Evolutionary conservation across 73 alveolate species (phyloP).

Genomic region (Paraurostyla sp.): DNA sequence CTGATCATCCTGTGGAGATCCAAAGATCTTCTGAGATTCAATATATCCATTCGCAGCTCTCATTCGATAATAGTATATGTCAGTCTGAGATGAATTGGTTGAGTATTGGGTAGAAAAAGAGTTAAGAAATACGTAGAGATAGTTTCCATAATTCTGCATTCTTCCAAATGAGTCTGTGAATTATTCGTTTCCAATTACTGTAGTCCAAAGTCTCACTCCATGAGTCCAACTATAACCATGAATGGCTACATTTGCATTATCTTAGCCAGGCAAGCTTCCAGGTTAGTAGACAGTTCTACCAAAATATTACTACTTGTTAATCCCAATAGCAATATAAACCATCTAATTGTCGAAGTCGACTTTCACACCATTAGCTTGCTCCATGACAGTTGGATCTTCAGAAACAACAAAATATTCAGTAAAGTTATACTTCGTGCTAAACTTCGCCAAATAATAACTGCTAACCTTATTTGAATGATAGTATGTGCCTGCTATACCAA

Average conservation of each 20-base stretch:
- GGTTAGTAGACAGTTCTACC: conserved; percentile 59
- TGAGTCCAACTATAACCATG: conserved; percentile 55
- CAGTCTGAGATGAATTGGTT: conserved; percentile 24
- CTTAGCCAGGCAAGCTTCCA: conserved; percentile 43
- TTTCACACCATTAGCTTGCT: conserved; percentile 59
- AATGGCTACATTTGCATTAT: conserved; percentile 69
- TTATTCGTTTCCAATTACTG: conserved; percentile 59
- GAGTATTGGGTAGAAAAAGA: conserved; percentile 53
- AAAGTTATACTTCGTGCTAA: conserved; percentile 64
- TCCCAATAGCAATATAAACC: conserved; percentile 58
- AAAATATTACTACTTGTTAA: conserved; percentile 50
- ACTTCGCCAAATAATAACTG: conserved; percentile 55
- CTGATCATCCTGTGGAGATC: conserved; percentile 67
- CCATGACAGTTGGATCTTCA: conserved; percentile 22
- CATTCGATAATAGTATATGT: conserved; percentile 52
- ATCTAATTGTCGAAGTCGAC: conserved; percentile 48
- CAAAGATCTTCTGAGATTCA: conserved; percentile 11
- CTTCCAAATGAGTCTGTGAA: conserved; percentile 63
- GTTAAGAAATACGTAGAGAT: conserved; percentile 35
- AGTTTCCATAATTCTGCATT: conserved; percentile 41
- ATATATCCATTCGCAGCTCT: conserved; percentile 52
- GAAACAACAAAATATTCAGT: conserved; percentile 60
- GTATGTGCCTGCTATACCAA: conserved; percentile 70
- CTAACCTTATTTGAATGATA: conserved; percentile 36
- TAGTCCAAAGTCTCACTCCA: conserved; percentile 65